phyloP scores from a whole-genome alignment of 73 alveolate species.

The Blepharisma stoltei region DNA sequence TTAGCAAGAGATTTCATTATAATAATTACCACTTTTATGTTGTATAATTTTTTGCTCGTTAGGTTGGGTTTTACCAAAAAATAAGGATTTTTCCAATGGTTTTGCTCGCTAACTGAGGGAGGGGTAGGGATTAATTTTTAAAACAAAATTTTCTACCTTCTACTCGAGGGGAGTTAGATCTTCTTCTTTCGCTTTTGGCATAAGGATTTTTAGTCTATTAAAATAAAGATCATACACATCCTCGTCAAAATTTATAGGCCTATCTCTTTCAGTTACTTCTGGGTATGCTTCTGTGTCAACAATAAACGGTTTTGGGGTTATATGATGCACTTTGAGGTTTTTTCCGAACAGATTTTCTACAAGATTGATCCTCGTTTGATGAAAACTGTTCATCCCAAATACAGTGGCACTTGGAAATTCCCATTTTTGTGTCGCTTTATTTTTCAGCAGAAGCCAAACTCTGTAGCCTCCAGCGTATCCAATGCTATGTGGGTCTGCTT shows the following conservation, averaged over 20 bases:
- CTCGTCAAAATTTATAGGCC: background rate
- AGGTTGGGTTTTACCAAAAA: too few relatives aligned
- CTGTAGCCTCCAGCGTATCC: slow-evolving; percentile 24
- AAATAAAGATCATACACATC: slow-evolving; percentile 17
- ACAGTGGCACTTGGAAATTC: background rate
- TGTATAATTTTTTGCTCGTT: too few relatives aligned
- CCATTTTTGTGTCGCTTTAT: background rate
- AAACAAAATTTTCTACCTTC: too few relatives aligned
- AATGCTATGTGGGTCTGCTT: background rate
- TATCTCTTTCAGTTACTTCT: background rate
- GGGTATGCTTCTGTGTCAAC: background rate
- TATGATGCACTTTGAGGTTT: background rate
- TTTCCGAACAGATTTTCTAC: background rate
- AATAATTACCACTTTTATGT: too few relatives aligned
- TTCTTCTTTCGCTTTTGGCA: slow-evolving; percentile 12
- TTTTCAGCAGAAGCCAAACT: slow-evolving; percentile 16
- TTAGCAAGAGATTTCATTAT: too few relatives aligned
- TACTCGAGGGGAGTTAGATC: too few relatives aligned
- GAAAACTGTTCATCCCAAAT: background rate
- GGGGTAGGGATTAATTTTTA: too few relatives aligned
- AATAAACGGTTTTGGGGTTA: background rate
- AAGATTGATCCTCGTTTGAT: background rate
- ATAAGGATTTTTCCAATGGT: too few relatives aligned
- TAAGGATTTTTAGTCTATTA: background rate
- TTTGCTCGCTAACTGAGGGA: too few relatives aligned